Conservation (phyloP, 2,329 filamentous ascomycete genomes). For the Curvularia lunata region DNA sequence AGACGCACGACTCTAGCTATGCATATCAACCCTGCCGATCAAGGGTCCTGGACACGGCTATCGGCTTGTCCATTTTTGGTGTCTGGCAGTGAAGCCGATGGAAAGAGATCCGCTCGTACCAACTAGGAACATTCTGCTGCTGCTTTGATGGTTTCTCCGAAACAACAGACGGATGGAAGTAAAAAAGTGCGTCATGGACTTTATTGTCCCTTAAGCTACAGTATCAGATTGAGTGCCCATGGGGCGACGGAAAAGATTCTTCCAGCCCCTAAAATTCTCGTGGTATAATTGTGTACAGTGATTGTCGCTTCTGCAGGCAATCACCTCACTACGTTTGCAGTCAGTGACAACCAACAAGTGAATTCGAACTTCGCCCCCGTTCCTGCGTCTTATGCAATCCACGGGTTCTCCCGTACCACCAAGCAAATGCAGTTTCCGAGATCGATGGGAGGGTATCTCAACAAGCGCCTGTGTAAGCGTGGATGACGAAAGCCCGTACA, state of each 20-base stretch:
- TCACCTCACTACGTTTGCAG: too few relatives aligned
- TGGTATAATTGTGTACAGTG: background rate
- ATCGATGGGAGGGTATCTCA: constrained; percentile 1
- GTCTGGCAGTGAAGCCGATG: background rate
- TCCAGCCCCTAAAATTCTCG: background rate
- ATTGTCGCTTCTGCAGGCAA: background rate
- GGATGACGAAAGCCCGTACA: background rate
- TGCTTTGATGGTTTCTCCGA: background rate
- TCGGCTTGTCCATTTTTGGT: background rate
- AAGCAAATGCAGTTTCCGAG: background rate
- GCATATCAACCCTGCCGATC: background rate
- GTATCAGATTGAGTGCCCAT: background rate
- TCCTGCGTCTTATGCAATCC: background rate
- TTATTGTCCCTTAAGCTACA: background rate
- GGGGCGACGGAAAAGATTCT: background rate
- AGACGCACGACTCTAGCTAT: background rate
- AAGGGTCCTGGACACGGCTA: background rate
- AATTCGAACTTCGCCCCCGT: background rate
- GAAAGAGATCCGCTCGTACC: background rate
- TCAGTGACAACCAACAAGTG: background rate
- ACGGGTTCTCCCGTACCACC: background rate
- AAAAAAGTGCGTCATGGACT: background rate
- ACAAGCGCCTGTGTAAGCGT: background rate
- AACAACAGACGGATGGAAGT: background rate
- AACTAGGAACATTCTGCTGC: too few relatives aligned